Base-by-base conservation (phyloP, 176 grass and related monocot species). In the Paspalum vaginatum region DNA sequence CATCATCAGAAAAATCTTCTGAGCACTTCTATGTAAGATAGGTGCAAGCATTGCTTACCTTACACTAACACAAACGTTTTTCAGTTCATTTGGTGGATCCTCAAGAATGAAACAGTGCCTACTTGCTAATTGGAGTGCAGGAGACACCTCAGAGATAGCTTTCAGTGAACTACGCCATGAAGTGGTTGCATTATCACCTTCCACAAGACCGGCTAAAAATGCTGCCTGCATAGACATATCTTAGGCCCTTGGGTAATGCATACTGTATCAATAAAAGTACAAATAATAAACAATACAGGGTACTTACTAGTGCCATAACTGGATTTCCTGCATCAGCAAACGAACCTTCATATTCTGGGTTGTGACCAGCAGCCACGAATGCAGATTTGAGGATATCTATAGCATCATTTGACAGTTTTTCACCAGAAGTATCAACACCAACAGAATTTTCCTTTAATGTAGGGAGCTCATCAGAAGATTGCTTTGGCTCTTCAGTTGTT, bases 321-420 rank as follows among this genome's bases (percentile, higher is more conserved):
- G 97, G 97, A 75, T 99, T 95, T 71, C 97, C 97, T 76, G 91
- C 88, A 65, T 99, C 91, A 65, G 85, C 82, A 89, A 99, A 99
- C 55, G 97, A 95, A 82, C 86, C 83, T 90, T 79, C 86, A 79
- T 79, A 62, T 70, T 91, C 88, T 58, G 90, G 88, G 61, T 82
- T 90, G 78, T 88, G 83, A 79, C 93, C 93, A 73, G 89, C 91
- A 39, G 92, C 84, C 75, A 93, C 76, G 24, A 99, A 99, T 80
- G 97, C 97, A 75, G 85, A 84, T 89, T 93, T 96, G 70, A 99
- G 59, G 16, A 88, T 84, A 89, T 95, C 87, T 59, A 93, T 86
- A 88, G 86, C 93, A 91, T 87, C 74, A 64, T 63, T 88, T 24
- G 87, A 50, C 25, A 61, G 72, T 78, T 72, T 84, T 65, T 90